Conservation (phyloP, 2,329 filamentous ascomycete species). For the Botryotinia convoluta region DNA sequence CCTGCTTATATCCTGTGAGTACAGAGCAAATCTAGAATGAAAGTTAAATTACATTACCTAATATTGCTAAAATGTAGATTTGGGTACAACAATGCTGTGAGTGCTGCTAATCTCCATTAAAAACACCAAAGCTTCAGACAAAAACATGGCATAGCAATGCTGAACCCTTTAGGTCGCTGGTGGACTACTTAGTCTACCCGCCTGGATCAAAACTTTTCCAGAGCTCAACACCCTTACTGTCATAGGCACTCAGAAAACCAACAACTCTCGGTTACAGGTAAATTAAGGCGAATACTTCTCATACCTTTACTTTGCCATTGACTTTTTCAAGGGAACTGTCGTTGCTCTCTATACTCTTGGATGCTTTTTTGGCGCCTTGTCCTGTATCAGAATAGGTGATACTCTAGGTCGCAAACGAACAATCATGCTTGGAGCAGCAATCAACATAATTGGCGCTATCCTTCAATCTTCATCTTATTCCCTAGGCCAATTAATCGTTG, state of each 20-base stretch:
- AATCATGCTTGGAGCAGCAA: conserved; percentile 55
- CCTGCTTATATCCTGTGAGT: conserved; percentile 67
- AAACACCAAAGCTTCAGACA: not conserved
- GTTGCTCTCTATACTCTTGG: conserved; percentile 42
- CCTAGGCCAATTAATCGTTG: conserved; percentile 53
- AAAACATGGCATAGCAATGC: not conserved
- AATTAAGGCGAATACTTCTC: not conserved
- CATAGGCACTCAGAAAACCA: conserved; percentile 1
- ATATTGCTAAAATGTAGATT: conserved; percentile 37
- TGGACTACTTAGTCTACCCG: conserved; percentile 43
- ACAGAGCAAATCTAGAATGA: conserved; percentile 32
- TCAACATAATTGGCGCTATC: conserved; percentile 56
- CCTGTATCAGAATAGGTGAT: conserved; percentile 43
- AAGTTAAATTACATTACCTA: not conserved
- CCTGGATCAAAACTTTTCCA: conserved; percentile 20
- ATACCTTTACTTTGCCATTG: not conserved
- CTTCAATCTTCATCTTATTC: conserved; percentile 44
- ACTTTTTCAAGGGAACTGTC: conserved; percentile 16
- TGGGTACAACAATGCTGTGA: conserved; percentile 45
- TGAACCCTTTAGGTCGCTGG: conserved; percentile 43
- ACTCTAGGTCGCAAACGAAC: conserved; percentile 54
- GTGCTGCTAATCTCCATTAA: not conserved
- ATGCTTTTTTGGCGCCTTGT: conserved; percentile 47
- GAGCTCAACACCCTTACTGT: conserved; percentile 19
- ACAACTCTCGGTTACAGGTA: conserved; percentile 13